These are phyloP conservation scores for Rhizopus sp. DNA, from an alignment of 371 early-diverging fungal species.

Conservation along the genomic window DNA sequence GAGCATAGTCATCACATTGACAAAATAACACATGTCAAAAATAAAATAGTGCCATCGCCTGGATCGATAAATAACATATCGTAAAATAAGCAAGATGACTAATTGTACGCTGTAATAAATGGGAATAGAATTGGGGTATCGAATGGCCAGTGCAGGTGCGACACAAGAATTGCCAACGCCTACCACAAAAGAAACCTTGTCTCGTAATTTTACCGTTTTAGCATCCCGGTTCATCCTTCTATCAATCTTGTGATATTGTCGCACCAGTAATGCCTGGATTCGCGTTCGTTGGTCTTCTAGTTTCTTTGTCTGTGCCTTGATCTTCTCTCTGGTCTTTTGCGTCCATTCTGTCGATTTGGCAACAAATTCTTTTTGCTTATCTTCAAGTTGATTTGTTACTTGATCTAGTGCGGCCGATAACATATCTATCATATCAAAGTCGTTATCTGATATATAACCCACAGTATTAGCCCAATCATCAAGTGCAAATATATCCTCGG, in stretches of 20 bases:
- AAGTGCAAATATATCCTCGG: slow-evolving; percentile 17
- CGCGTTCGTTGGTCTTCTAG: slow-evolving; percentile 37
- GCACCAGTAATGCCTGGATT: slow-evolving; percentile 30
- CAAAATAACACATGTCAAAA: slow-evolving; percentile 74
- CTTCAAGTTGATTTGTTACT: slow-evolving; percentile 47
- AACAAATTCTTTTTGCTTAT: slow-evolving; percentile 38
- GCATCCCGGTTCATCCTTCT: slow-evolving; percentile 49
- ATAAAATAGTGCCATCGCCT: slow-evolving; percentile 70
- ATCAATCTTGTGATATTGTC: slow-evolving; percentile 37
- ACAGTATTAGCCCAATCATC: slow-evolving; percentile 19
- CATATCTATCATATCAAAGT: slow-evolving; percentile 38
- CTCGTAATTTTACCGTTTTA: slow-evolving; percentile 58
- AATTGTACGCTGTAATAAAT: slow-evolving; percentile 57
- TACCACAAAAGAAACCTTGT: slow-evolving; percentile 72
- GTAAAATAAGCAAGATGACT: slow-evolving; percentile 48
- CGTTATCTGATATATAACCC: slow-evolving; percentile 31
- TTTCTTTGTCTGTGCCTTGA: slow-evolving; percentile 36
- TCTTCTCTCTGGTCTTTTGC: slow-evolving; percentile 38
- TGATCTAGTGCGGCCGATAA: slow-evolving; percentile 50
- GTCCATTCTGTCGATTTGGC: slow-evolving; percentile 46
- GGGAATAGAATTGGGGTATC: slow-evolving; percentile 62
- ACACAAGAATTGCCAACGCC: slow-evolving; percentile 73
- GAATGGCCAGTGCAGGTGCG: slow-evolving; percentile 58
- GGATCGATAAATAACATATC: slow-evolving; percentile 62
- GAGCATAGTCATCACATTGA: slow-evolving; percentile 59